Evolutionary conservation across 1,284 basidiomycete genomes (phyloP).

Genomic region (Moesziomyces antarcticus): DNA sequence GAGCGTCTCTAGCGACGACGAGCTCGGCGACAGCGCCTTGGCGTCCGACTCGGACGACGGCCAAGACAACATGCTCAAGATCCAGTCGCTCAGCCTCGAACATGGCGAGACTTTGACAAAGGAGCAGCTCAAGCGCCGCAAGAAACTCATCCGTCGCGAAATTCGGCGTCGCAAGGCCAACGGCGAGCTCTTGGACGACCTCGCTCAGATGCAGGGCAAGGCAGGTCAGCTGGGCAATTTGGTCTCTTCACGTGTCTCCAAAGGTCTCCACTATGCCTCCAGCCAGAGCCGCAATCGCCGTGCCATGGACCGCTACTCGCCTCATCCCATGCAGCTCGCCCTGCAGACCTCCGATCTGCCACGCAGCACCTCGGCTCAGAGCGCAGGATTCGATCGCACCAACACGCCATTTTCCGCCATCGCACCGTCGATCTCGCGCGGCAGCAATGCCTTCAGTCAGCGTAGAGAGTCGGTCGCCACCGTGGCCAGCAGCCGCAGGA

Average conservation of each 20-base stretch:
- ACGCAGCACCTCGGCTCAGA: constrained; percentile 18
- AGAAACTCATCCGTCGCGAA: constrained; percentile 51
- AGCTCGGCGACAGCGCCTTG: constrained; percentile 24
- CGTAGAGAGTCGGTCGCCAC: constrained; percentile 42
- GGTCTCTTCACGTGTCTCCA: constrained; percentile 43
- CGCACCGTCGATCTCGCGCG: constrained; percentile 28
- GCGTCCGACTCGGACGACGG: constrained; percentile 23
- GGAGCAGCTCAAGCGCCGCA: constrained; percentile 41
- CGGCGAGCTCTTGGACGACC: constrained; percentile 37
- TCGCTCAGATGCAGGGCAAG: constrained; percentile 27
- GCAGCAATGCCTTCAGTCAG: constrained; percentile 18
- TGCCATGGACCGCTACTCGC: constrained; percentile 62
- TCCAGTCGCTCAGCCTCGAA: constrained; percentile 35
- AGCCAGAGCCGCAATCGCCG: constrained; percentile 56
- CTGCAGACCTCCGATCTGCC: constrained; percentile 33
- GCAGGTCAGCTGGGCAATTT: constrained; percentile 32
- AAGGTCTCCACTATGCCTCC: constrained; percentile 55
- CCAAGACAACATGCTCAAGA: constrained; percentile 20
- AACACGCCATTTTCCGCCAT: constrained; percentile 23
- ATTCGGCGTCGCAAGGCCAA: constrained; percentile 45
- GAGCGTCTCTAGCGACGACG: constrained; percentile 32
- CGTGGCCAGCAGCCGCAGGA: constrained; percentile 34
- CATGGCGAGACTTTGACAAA: constrained; percentile 56
- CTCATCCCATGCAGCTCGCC: constrained; percentile 27
- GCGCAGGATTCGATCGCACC: constrained; percentile 11